Evolutionary conservation across 1,284 basidiomycete genomes (phyloP).

Genomic region (Retiboletus fuscus): DNA sequence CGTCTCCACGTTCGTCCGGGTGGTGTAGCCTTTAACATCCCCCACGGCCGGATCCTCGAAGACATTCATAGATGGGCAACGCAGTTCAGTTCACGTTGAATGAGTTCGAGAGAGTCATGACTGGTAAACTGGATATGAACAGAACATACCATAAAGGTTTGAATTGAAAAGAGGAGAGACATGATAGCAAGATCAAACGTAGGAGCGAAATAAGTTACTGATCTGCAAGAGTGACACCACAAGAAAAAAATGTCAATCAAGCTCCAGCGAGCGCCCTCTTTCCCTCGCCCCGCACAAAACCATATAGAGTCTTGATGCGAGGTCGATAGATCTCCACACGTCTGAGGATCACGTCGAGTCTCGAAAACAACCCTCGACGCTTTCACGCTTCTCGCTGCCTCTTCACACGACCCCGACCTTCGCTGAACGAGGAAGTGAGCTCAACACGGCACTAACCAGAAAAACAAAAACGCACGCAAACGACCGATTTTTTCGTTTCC

Average conservation of each 20-base stretch:
- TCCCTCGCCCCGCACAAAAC: neutral
- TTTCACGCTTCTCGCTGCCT: slow-evolving; percentile 48
- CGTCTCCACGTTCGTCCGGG: slow-evolving; percentile 97
- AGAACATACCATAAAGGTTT: slow-evolving; percentile 92
- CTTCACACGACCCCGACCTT: slow-evolving; percentile 55
- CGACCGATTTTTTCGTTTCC: slow-evolving; percentile 77
- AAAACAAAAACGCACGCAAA: slow-evolving; percentile 63
- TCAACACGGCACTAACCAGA: neutral
- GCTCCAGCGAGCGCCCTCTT: no score
- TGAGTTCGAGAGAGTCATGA: slow-evolving; percentile 98
- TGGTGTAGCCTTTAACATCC: slow-evolving; percentile 97
- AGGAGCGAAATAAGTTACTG: no score
- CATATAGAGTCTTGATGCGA: neutral
- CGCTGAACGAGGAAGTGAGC: slow-evolving; percentile 43
- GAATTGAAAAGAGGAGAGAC: no score
- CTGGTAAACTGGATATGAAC: slow-evolving; percentile 98
- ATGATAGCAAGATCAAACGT: no score
- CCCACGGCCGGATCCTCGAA: slow-evolving; percentile 94
- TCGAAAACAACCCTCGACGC: no score
- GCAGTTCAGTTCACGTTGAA: slow-evolving; percentile 92
- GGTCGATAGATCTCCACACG: neutral
- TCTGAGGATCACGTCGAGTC: no score
- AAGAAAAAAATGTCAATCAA: no score
- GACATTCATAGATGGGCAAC: slow-evolving; percentile 99
- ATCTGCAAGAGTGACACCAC: no score